A percentile compares a stretch with the other conserved stretches of the same genome.
phyloP scores from a whole-genome alignment of 176 grass and related monocot genomes.

The Oropetium thomaeum region DNA sequence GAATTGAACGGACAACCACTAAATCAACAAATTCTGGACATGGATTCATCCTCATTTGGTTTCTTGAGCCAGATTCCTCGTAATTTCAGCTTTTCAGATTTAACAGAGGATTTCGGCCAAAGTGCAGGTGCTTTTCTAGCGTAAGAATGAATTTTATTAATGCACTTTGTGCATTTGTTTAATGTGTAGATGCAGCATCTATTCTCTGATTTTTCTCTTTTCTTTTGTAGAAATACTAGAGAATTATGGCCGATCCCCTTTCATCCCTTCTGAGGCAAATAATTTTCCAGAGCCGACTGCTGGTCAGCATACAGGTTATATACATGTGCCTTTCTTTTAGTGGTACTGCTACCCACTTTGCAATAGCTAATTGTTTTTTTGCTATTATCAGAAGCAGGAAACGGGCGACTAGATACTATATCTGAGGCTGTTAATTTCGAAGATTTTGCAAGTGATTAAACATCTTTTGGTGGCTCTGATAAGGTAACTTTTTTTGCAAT shows the following conservation, averaged over 20 bases:
- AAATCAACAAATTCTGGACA: constrained; percentile 60
- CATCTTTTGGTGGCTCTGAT: constrained; percentile 25
- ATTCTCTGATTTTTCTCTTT: background rate
- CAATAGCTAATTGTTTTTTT: constrained; percentile 35
- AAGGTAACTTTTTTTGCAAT: constrained; percentile 39
- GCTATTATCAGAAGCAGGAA: constrained; percentile 59
- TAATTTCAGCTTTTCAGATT: constrained; percentile 98
- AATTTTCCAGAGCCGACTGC: constrained; percentile 66
- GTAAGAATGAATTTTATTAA: background rate
- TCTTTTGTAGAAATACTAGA: constrained; percentile 94
- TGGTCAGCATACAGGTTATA: constrained; percentile 60
- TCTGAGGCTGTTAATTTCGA: constrained; percentile 88
- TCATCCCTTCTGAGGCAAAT: constrained; percentile 70
- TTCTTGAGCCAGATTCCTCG: constrained; percentile 94
- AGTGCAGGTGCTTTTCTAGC: constrained; percentile 61
- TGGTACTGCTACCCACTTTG: background rate
- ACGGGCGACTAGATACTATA: constrained; percentile 88
- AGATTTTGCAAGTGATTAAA: constrained; percentile 86
- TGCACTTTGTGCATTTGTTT: background rate
- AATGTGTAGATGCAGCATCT: background rate
- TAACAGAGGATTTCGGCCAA: constrained; percentile 88
- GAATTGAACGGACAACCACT: constrained; percentile 81
- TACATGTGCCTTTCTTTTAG: background rate
- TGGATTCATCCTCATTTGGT: constrained; percentile 72
- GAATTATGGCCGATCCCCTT: constrained; percentile 98